Conservation (phyloP, 129 eudicot genomes). For the Rutidosis leptorrhynchoides region DNA sequence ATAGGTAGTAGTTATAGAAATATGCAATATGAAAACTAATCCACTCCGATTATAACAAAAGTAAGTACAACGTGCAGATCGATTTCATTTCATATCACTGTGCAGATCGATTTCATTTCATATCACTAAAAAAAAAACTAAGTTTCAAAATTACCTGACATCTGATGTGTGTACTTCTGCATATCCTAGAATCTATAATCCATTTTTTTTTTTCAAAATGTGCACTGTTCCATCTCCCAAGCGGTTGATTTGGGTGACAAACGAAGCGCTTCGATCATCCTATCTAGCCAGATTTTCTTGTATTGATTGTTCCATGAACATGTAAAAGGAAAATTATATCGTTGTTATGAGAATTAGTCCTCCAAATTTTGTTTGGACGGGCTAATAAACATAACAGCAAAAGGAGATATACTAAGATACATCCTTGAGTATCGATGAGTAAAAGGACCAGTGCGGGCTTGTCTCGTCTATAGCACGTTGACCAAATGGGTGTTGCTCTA, state of each 20-base stretch:
- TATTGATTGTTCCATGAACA: constrained; percentile 11
- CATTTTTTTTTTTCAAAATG: not conserved
- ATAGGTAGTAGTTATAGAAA: not conserved
- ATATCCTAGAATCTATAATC: not conserved
- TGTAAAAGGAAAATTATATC: constrained; percentile 4
- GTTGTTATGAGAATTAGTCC: not conserved
- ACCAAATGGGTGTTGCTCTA: constrained; percentile 37
- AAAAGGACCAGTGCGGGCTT: constrained; percentile 31
- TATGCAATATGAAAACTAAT: constrained; percentile 2
- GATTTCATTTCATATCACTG: constrained; percentile 7
- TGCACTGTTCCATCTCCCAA: not conserved
- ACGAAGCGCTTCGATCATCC: constrained; percentile 6
- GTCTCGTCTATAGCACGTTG: constrained; percentile 34
- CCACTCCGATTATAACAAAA: not conserved
- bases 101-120: constrained; percentile 20
- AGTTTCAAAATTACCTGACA: constrained; percentile 19
- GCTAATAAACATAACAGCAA: constrained; percentile 11
- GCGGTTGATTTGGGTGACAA: not conserved
- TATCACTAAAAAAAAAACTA: constrained; percentile 1
- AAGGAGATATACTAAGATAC: constrained; percentile 6
- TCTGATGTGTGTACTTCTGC: constrained; percentile 5
- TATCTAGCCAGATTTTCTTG: constrained; percentile 12
- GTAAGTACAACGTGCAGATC: constrained; percentile 14
- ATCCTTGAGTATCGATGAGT: constrained; percentile 20
- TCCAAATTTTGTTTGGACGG: not conserved